Base-by-base conservation (phyloP, 768 basidiomycete species). In the Asterophora parasitica region DNA sequence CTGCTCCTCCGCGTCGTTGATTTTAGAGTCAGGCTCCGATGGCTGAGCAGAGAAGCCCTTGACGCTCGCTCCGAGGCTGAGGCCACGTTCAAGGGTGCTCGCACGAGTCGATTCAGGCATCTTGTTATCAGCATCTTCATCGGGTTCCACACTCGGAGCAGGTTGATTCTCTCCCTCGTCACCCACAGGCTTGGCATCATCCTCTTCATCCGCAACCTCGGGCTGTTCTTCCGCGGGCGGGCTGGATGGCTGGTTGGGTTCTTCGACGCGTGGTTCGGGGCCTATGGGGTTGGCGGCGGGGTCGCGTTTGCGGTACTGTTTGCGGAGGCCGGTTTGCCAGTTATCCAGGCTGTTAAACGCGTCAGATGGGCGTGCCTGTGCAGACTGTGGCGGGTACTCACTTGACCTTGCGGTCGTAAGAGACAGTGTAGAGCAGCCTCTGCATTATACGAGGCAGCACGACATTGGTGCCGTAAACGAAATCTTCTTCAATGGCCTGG, bases 401-500 rank as follows among this genome's bases (percentile, higher is more conserved):
- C 48, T 48, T 51, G 48, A 67, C 86, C 70, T 88, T 89, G 51
- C 87, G 74, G 71, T 92, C 90, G 59, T 86, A 85, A 11, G 88
- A 83, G 50, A 91, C 74, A 15, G 81, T 78, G 58, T 79, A 79
- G 50, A 92, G 75, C 44, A 92, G 66, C 42, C 85, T 75, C 46
- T 81, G 78, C 80, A 91, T 87, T 49, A 91, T 66, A 43, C 85
- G 84, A 27, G 88, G 78, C 34, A 90, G 64, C 49, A 83, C 79
- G 33, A 72, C 62, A 58, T 71, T 75, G 11, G 80, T 78, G 34
- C 79, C 80, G 56, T 75, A 67, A 20, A 76, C 71, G 30, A 92
- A 71, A 68, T 92, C 90, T 51, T 79, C 76, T 63, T 92, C 90
- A 55, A 92, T 75, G 58, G 86, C 84, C 90, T 92, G 53, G 30